These are phyloP conservation scores for Aquilaria yunnanensis DNA, from an alignment of 345 rosid genomes.

Conservation along the genomic window DNA sequence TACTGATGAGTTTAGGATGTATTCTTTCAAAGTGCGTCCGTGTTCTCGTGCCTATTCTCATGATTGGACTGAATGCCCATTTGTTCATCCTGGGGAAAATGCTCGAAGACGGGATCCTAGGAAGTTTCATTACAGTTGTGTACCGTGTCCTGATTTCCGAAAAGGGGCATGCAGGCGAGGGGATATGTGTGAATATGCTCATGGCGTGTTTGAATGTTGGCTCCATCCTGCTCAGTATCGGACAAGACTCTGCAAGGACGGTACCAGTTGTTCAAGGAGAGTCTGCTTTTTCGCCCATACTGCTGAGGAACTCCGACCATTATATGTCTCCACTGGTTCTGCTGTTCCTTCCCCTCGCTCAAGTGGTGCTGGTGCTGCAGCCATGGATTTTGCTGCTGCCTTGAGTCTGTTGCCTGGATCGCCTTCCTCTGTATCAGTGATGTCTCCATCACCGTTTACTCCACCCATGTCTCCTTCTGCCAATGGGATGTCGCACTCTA, in stretches of 20 bases:
- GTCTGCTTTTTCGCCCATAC: constrained; percentile 97
- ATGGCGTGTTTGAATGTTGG: constrained; percentile 98
- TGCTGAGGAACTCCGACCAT: constrained; percentile 82
- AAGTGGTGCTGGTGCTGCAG: constrained; percentile 42
- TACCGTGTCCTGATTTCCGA: constrained; percentile 92
- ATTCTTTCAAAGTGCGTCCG: constrained; percentile 89
- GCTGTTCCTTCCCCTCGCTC: constrained; percentile 93
- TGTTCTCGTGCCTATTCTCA: constrained; percentile 97
- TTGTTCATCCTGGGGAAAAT: constrained; percentile 96
- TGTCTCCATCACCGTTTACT: constrained; percentile 82
- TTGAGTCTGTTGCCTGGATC: constrained; percentile 76
- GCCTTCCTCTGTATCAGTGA: constrained; percentile 67
- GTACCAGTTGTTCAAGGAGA: constrained; percentile 74
- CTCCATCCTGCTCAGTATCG: constrained; percentile 97
- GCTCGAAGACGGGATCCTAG: constrained; percentile 97
- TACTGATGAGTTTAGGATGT: constrained; percentile 94
- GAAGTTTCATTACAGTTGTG: constrained; percentile 94
- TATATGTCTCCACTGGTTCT: constrained; percentile 84
- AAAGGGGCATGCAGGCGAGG: constrained; percentile 93
- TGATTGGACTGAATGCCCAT: constrained; percentile 99
- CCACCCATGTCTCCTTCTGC: constrained; percentile 88
- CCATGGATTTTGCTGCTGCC: constrained; percentile 81
- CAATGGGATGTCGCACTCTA: constrained; percentile 60
- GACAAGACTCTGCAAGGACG: constrained; percentile 89
- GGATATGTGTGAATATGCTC: constrained; percentile 97